Evolutionary conservation across 306 rosid species (phyloP).

Genomic region (Heteromeles arbutifolia): DNA sequence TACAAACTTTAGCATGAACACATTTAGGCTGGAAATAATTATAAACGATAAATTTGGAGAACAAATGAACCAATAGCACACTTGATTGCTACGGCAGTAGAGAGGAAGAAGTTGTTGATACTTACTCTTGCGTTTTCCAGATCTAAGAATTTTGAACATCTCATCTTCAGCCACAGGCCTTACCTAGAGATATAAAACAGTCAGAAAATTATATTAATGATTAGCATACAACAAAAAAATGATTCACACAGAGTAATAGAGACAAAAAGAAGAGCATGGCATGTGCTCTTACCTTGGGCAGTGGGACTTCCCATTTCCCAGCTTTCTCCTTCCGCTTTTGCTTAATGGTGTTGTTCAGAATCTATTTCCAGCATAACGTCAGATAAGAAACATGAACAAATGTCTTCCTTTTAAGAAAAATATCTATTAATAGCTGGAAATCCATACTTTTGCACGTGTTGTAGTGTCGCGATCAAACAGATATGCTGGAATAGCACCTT

Average conservation of each 20-base stretch:
- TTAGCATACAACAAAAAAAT: not conserved
- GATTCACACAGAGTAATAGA: not conserved
- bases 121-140: conserved; percentile 90
- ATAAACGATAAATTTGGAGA: not conserved
- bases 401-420: not conserved
- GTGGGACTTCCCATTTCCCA: conserved; percentile 97
- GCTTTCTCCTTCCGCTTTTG: conserved; percentile 95
- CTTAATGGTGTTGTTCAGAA: conserved; percentile 87
- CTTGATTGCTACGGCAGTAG: not conserved
- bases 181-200: conserved; percentile 39
- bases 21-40: not conserved
- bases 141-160: conserved; percentile 83
- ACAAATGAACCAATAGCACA: not conserved
- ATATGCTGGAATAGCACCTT: conserved; percentile 80
- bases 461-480: conserved; percentile 87
- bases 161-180: conserved; percentile 97
- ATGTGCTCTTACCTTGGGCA: conserved; percentile 58
- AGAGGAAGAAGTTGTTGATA: not conserved
- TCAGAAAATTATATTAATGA: not conserved
- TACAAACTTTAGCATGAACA: not conserved
- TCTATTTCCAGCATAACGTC: conserved; percentile 29
- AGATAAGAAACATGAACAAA: conserved; percentile 4
- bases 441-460: conserved; percentile 61
- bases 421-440: not conserved
- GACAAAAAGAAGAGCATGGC: not conserved